Evolutionary conservation across 768 basidiomycete species (phyloP).

Genomic region (Amanita rimosa): DNA sequence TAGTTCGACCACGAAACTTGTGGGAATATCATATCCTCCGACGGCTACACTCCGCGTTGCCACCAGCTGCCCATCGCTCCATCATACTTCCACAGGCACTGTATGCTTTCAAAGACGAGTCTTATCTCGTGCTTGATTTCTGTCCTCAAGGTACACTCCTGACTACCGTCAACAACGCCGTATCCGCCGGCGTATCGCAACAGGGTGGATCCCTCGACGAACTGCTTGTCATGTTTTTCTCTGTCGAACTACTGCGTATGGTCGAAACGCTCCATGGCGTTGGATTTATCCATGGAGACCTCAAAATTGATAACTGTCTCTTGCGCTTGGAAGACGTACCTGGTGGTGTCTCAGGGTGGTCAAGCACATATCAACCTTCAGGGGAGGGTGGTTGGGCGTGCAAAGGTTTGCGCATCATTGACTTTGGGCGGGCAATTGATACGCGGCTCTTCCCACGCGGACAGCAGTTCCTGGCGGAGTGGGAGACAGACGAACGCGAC

Average conservation of each 20-base stretch:
- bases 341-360: slow-evolving; percentile 60
- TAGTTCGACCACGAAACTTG: slow-evolving; percentile 76
- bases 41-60: slow-evolving; percentile 61
- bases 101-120: slow-evolving; percentile 83
- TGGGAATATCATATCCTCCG: slow-evolving; percentile 92
- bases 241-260: slow-evolving; percentile 76
- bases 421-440: slow-evolving; percentile 96
- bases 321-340: slow-evolving; percentile 80
- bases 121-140: slow-evolving; percentile 78
- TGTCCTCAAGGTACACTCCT: slow-evolving; percentile 90
- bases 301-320: slow-evolving; percentile 99
- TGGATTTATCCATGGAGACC: slow-evolving; percentile 94
- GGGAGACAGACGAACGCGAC: slow-evolving; percentile 83
- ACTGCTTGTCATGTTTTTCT: slow-evolving; percentile 90
- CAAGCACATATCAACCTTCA: slow-evolving; percentile 59
- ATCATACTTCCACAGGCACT: slow-evolving; percentile 70
- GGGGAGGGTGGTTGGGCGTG: slow-evolving; percentile 78
- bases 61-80: slow-evolving; percentile 45
- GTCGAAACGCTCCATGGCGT: slow-evolving; percentile 71
- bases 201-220: slow-evolving; percentile 83
- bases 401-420: slow-evolving; percentile 90
- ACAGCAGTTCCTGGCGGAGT: slow-evolving; percentile 80
- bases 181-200: slow-evolving; percentile 63
- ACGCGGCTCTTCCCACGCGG: slow-evolving; percentile 64
- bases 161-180: slow-evolving; percentile 82